A percentile compares a stretch with the other conserved stretches of the same genome.
Evolutionary conservation across 1,284 basidiomycete species (phyloP).

Genomic region (Trametes hirsuta): DNA sequence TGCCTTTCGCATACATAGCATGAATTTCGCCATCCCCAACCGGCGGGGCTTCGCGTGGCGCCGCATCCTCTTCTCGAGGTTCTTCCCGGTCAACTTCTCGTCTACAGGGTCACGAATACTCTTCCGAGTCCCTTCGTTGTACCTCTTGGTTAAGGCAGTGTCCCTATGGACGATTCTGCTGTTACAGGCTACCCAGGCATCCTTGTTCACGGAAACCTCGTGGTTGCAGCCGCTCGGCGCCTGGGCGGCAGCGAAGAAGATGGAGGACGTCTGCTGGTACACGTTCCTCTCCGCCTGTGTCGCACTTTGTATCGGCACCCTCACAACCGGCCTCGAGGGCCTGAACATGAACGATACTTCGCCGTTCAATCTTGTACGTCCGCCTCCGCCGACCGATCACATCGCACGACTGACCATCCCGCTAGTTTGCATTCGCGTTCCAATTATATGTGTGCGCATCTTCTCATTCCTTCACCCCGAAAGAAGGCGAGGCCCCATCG

Average conservation of each 20-base stretch:
- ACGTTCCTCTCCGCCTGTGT: slow-evolving; percentile 70
- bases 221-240: slow-evolving; percentile 41
- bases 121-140: slow-evolving; percentile 65
- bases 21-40: slow-evolving; percentile 15
- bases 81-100: slow-evolving; percentile 67
- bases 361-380: slow-evolving; percentile 67
- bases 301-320: slow-evolving; percentile 63
- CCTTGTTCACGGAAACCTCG: slow-evolving; percentile 40
- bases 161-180: slow-evolving; percentile 59
- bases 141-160: slow-evolving; percentile 57
- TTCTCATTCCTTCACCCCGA: slow-evolving; percentile 56
- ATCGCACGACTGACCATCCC: not conserved
- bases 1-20: slow-evolving; percentile 27
- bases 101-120: slow-evolving; percentile 58
- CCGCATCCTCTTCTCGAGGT: slow-evolving; percentile 35
- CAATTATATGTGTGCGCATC: slow-evolving; percentile 73
- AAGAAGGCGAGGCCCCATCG: slow-evolving; percentile 47
- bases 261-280: slow-evolving; percentile 69
- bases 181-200: slow-evolving; percentile 50
- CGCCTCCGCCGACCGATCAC: no score
- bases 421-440: slow-evolving; percentile 74
- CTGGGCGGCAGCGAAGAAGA: slow-evolving; percentile 55
- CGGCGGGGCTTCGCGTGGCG: slow-evolving; percentile 16
- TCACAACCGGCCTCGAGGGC: slow-evolving; percentile 70
- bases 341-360: slow-evolving; percentile 51